Evolutionary conservation across 768 basidiomycete species (phyloP).

Genomic region (Daedaleopsis nitida): DNA sequence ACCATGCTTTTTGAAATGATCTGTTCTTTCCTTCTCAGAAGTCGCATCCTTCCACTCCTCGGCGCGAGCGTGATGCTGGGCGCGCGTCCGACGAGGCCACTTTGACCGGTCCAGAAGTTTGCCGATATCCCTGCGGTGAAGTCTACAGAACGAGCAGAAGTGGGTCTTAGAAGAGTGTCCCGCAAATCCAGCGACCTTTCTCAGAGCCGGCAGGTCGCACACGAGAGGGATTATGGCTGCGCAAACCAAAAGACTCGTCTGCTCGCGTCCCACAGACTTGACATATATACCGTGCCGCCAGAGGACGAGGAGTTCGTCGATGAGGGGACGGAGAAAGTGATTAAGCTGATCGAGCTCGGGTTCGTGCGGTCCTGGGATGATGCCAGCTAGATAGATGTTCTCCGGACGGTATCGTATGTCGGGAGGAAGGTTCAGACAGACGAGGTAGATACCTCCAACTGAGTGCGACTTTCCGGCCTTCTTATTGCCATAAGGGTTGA

Average conservation of each 20-base stretch:
- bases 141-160: constrained; percentile 34
- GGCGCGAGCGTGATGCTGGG: constrained; percentile 24
- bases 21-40: constrained; percentile 3
- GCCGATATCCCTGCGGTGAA: constrained; percentile 25
- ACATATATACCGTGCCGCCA: constrained; percentile 37
- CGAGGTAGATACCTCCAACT: constrained; percentile 25
- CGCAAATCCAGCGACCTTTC: constrained; percentile 34
- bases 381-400: constrained; percentile 44
- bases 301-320: constrained; percentile 37
- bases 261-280: constrained; percentile 24
- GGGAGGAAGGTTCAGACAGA: constrained; percentile 30
- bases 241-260: constrained; percentile 30
- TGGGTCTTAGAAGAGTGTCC: constrained; percentile 13
- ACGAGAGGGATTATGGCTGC: constrained; percentile 36
- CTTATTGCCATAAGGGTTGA: constrained; percentile 20
- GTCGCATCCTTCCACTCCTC: constrained; percentile 23
- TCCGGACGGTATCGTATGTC: constrained; percentile 22
- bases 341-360: constrained; percentile 38
- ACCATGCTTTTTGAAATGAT: constrained; percentile 24
- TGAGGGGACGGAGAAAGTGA: constrained; percentile 39
- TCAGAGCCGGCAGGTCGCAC: constrained; percentile 39
- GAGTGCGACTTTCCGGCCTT: constrained; percentile 15
- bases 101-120: constrained; percentile 26
- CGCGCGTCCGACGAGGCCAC: constrained; percentile 27
- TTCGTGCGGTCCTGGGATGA: constrained; percentile 44